These are phyloP conservation scores for Teunomyces cretensis DNA, from an alignment of 805 yeast species.

Conservation along the genomic window DNA sequence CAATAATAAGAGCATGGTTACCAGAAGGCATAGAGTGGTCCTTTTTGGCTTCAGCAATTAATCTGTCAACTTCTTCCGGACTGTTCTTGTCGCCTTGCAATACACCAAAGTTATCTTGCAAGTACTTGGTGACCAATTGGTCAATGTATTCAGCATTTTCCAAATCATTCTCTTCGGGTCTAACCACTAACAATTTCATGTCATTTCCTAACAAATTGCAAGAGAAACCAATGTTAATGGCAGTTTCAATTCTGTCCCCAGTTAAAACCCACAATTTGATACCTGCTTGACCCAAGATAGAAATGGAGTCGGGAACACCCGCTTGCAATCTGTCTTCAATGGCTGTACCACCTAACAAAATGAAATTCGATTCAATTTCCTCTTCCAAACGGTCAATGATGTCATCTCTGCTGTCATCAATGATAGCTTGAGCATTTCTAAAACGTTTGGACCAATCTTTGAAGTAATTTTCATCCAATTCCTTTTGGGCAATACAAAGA, in stretches of 20 bases:
- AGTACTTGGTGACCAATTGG: slow-evolving; percentile 44
- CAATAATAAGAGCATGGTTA: slow-evolving; percentile 68
- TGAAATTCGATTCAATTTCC: slow-evolving; percentile 63
- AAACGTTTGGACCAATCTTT: slow-evolving; percentile 55
- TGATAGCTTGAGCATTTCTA: slow-evolving; percentile 56
- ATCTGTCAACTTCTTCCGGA: slow-evolving; percentile 27
- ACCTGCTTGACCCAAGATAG: slow-evolving; percentile 69
- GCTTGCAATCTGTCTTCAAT: slow-evolving; percentile 83
- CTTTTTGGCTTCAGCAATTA: slow-evolving; percentile 47
- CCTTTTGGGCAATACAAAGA: slow-evolving; percentile 63
- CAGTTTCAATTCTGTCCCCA: slow-evolving; percentile 89
- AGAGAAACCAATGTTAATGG: slow-evolving; percentile 82
- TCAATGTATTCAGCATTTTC: slow-evolving; percentile 39
- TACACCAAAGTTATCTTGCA: slow-evolving; percentile 48
- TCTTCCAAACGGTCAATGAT: slow-evolving; percentile 53
- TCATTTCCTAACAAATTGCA: slow-evolving; percentile 75
- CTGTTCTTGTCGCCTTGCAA: slow-evolving; percentile 28
- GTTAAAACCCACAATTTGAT: slow-evolving; percentile 84
- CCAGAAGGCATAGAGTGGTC: slow-evolving; percentile 69
- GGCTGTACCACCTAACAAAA: slow-evolving; percentile 78
- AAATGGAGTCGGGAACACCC: slow-evolving; percentile 83
- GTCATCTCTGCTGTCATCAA: slow-evolving; percentile 57
- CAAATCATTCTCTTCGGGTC: slow-evolving; percentile 40
- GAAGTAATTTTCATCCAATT: slow-evolving; percentile 46
- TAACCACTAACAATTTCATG: slow-evolving; percentile 72